Percentiles rank a stretch among this genome's conserved stretches.
Evolutionary conservation across 2,329 filamentous ascomycete genomes (phyloP).

Genomic region (Massarina eburnea): DNA sequence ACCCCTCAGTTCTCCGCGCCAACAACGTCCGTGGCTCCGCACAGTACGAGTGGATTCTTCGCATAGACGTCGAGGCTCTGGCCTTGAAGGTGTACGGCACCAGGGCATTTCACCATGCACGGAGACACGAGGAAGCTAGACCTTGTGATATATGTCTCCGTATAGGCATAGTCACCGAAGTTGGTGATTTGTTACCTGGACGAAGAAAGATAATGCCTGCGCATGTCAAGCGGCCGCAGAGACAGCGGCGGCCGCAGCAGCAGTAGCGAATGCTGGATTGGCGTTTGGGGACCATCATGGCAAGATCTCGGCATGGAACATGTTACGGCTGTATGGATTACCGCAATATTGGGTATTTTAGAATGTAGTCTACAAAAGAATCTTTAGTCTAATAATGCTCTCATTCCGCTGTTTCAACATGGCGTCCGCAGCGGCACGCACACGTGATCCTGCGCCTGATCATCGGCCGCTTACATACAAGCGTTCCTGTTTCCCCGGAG

Average conservation of each 20-base stretch:
- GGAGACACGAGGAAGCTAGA: neutral
- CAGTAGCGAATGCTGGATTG: too few species aligned
- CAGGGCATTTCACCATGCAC: slow-evolving; percentile 28
- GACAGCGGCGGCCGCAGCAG: neutral
- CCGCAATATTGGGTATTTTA: too few species aligned
- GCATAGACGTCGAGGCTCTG: slow-evolving; percentile 33
- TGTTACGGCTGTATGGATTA: too few species aligned
- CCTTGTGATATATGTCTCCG: slow-evolving; percentile 1
- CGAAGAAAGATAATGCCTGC: neutral
- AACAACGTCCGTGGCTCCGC: slow-evolving; percentile 17
- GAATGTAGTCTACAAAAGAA: too few species aligned
- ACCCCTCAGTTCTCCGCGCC: slow-evolving; percentile 14
- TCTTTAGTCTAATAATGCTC: too few species aligned
- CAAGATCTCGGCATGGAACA: too few species aligned
- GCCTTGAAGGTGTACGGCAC: slow-evolving; percentile 33
- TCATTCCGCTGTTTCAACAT: too few species aligned
- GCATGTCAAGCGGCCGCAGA: neutral
- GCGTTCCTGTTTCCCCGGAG: neutral
- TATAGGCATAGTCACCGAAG: neutral
- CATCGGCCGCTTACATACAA: neutral
- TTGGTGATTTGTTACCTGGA: neutral
- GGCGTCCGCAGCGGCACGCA: too few species aligned
- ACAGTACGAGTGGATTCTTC: slow-evolving; percentile 26
- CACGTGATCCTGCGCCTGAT: too few species aligned
- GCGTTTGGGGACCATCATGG: too few species aligned